Base-by-base conservation (phyloP, 2,329 filamentous ascomycete species). In the Coniochaeta sp. region DNA sequence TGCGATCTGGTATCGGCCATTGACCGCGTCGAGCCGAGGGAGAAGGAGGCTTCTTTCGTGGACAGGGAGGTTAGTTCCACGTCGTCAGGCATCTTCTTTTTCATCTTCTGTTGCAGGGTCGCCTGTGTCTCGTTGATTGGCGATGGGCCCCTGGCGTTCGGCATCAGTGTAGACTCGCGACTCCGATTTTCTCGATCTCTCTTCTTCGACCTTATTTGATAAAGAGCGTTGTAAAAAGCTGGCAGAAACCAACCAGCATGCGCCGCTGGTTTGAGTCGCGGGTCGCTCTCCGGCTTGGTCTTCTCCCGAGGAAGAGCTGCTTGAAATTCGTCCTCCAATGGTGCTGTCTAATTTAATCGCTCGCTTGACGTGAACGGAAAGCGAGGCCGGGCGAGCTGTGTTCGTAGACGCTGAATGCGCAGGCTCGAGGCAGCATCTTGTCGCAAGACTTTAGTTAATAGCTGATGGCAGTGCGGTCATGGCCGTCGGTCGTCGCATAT, bases 1-100 rank as follows among this genome's bases (percentile, higher is more conserved):
- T 7, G n/a, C 26, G 54, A 10, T 24, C 26, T 14, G 4, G 24
- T 10, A n/a, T 12, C 47, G 24, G 22, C 3, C 47, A 52, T 52
- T 24, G 47, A 52, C 7, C 47, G 47, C 26, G 47, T 56, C n/a
- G 54, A 56, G n/a, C 54, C 54, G 54, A 38, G 30, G 1, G 54
- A 34, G 54, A 56, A 56, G 54, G 54, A 56, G 19, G 54, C 28
- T 34, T 56, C n/a, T 24, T 38, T 36, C 22, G 54, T 56, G 54
- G 54, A 56, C 14, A 52, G 47, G 47, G 47, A 52, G 22, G 47
- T 52, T 28, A 52, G 47, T 52, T 52, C 47, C 26, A 52, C 12
- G 47, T 52, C 47, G 22, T 22, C 19, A 2, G 47, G 47, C 47
- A 28, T 52, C 24, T 52, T 52, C 19, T 47, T 12, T 52, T 30